Evolutionary conservation across 495 filamentous ascomycete species (phyloP).

Genomic region (Penicillium tannophilum): DNA sequence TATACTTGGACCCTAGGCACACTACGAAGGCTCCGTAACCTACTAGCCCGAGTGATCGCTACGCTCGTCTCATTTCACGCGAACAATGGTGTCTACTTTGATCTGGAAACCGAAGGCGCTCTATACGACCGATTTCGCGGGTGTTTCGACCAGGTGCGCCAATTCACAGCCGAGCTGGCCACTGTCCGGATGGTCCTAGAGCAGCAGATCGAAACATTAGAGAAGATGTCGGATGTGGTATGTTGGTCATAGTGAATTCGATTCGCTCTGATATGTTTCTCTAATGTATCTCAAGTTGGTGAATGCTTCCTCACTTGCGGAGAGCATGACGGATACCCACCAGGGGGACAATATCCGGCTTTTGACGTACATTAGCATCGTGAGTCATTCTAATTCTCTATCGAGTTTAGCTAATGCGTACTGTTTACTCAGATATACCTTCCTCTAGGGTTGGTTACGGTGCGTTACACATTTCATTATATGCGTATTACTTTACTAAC

Average conservation of each 20-base stretch:
- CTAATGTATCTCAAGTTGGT: conserved; percentile 17
- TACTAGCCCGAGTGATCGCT: conserved; percentile 8
- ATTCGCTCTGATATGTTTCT: neutral
- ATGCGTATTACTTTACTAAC: neutral
- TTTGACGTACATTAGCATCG: conserved; percentile 23
- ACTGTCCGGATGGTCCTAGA: conserved; percentile 12
- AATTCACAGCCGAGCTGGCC: conserved; percentile 11
- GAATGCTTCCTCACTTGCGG: conserved; percentile 21
- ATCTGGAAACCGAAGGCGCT: conserved; percentile 10
- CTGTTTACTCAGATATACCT: conserved; percentile 16
- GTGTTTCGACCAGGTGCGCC: conserved; percentile 14
- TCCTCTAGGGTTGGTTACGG: conserved; percentile 17
- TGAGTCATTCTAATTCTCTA: conserved; percentile 4
- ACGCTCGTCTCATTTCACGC: conserved; percentile 8
- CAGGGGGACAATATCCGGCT: conserved; percentile 25
- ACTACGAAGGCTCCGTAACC: conserved; percentile 11
- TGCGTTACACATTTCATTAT: conserved; percentile 6
- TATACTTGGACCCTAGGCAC: conserved; percentile 9
- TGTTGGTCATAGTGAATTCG: neutral
- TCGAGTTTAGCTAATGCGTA: conserved; percentile 1
- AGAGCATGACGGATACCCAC: conserved; percentile 22
- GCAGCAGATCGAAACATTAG: conserved; percentile 20
- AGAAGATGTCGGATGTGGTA: conserved; percentile 18
- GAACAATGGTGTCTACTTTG: conserved; percentile 16
- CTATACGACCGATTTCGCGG: conserved; percentile 13